A percentile compares a stretch with the other conserved stretches of the same genome.
phyloP scores from a whole-genome alignment of 2,329 filamentous ascomycete species.

The Ophiognomonia clavigignenti-juglandacearum region DNA sequence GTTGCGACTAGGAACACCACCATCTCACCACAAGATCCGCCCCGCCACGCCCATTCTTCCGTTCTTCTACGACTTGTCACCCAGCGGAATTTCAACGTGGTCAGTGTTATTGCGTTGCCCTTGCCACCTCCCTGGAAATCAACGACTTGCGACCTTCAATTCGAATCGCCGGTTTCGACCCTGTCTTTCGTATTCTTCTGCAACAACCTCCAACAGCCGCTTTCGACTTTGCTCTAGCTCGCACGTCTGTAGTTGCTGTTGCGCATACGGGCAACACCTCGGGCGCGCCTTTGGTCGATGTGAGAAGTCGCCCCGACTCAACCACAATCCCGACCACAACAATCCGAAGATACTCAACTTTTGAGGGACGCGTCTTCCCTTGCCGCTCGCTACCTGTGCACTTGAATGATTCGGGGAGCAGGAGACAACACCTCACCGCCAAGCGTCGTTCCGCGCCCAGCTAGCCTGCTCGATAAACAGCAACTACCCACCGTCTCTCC shows the following conservation, averaged over 20 bases:
- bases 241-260: background rate
- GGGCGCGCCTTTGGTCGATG: background rate
- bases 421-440: background rate
- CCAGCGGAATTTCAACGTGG: too few species aligned
- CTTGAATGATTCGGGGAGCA: background rate
- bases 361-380: constrained; percentile 15
- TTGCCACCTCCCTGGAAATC: background rate
- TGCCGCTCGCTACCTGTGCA: constrained; percentile 25
- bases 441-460: background rate
- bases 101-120: too few species aligned
- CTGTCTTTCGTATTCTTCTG: background rate
- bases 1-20: too few species aligned
- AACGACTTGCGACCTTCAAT: background rate
- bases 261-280: background rate
- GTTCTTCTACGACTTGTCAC: too few species aligned
- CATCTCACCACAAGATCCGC: too few species aligned
- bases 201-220: too few species aligned
- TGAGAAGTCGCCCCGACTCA: background rate
- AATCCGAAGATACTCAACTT: background rate
- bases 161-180: constrained; percentile 4
- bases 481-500: background rate
- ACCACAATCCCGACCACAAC: background rate
- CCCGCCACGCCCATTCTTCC: too few species aligned
- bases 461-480: background rate
- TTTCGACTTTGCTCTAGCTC: too few species aligned